A percentile compares a stretch with the other conserved stretches of the same genome.
Conservation (phyloP, 176 grass and related monocot genomes). For the Triticum monococcum region DNA sequence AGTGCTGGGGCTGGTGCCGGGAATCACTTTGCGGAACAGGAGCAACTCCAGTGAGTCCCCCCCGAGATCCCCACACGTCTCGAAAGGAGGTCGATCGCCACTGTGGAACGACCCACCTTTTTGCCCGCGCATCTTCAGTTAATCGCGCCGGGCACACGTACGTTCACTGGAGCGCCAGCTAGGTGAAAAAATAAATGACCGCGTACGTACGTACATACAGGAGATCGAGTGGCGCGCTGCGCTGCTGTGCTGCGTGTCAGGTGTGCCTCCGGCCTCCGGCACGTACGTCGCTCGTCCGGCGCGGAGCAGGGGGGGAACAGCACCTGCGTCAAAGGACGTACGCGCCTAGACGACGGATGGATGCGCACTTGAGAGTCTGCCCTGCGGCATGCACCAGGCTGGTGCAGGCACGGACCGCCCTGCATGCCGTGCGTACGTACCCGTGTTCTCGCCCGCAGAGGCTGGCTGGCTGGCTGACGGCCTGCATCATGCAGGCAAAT, state of each 20-base stretch:
- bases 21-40: background rate
- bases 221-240: too few species aligned
- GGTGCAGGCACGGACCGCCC: too few species aligned
- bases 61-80: background rate
- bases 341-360: background rate
- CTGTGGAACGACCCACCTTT: background rate
- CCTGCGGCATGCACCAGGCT: background rate
- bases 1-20: too few species aligned
- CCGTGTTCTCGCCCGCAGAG: background rate
- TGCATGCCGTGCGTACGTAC: background rate
- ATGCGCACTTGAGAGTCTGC: background rate
- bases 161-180: too few species aligned
- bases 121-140: background rate
- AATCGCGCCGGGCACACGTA: too few species aligned
- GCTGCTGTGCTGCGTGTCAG: background rate
- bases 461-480: constrained; percentile 1
- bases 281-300: background rate
- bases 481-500: background rate
- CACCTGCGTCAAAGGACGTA: constrained; percentile 18
- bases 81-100: background rate
- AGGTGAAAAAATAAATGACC: too few species aligned
- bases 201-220: too few species aligned
- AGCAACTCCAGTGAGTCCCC: background rate
- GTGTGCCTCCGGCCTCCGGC: background rate
- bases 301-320: background rate